phyloP scores from a whole-genome alignment of 495 filamentous ascomycete genomes.

The Rhizodiscina lignyota region DNA sequence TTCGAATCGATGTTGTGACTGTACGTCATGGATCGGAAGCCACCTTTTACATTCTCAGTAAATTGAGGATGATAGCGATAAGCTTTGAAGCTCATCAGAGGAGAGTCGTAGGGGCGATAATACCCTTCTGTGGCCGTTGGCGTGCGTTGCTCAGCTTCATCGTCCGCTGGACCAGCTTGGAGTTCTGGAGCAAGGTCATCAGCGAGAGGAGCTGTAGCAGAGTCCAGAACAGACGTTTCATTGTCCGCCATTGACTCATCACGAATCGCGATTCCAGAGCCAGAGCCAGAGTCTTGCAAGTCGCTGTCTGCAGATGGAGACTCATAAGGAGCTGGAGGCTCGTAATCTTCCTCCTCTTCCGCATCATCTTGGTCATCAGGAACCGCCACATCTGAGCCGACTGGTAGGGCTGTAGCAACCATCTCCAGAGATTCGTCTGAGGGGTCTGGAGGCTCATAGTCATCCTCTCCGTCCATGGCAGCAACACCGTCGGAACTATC shows the following conservation, averaged over 20 bases:
- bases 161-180: constrained; percentile 1
- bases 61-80: constrained; percentile 80
- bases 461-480: too few relatives aligned
- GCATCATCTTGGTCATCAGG: too few relatives aligned
- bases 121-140: too few relatives aligned
- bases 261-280: constrained; percentile 1
- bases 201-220: constrained; percentile 2
- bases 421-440: too few relatives aligned
- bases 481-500: too few relatives aligned
- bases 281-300: not conserved
- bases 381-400: too few relatives aligned
- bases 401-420: too few relatives aligned
- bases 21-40: constrained; percentile 81
- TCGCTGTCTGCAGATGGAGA: not conserved
- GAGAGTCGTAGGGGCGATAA: constrained; percentile 79
- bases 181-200: constrained; percentile 9
- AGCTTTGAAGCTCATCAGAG: constrained; percentile 63
- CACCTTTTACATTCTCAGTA: constrained; percentile 47
- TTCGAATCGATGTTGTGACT: constrained; percentile 70
- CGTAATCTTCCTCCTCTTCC: not conserved
- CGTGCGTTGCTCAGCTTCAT: not conserved
- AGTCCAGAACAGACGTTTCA: not conserved
- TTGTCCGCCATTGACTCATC: not conserved
- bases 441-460: too few relatives aligned
- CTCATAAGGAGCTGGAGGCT: not conserved